phyloP scores from a whole-genome alignment of 1,284 basidiomycete species.

The Veloporphyrellus conicus region DNA sequence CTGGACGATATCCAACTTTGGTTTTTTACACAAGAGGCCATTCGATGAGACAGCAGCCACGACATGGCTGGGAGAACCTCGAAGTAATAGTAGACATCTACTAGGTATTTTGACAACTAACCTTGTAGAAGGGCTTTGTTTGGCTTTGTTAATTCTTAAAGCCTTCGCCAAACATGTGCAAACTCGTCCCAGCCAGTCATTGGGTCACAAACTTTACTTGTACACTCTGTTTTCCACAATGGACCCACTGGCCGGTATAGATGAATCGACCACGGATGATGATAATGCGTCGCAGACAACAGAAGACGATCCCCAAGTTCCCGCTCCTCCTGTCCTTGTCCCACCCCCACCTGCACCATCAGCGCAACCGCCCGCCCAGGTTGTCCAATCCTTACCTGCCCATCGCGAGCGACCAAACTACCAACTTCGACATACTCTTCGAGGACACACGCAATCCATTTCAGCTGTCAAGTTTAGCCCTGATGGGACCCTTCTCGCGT shows the following conservation, averaged over 20 bases:
- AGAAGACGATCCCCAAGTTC: conserved; percentile 74
- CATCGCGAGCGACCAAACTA: conserved; percentile 64
- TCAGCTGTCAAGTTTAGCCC: conserved; percentile 83
- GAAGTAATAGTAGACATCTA: not conserved
- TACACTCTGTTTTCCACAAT: conserved; percentile 9
- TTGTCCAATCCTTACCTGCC: conserved; percentile 20
- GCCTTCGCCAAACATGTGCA: conserved; percentile 22
- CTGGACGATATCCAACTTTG: conserved; percentile 1
- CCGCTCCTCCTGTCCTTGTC: conserved; percentile 40
- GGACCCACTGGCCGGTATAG: conserved; percentile 41
- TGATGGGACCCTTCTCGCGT: conserved; percentile 74
- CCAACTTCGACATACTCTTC: conserved; percentile 58
- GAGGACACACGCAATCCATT: conserved; percentile 72
- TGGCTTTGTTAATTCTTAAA: conserved; percentile 22
- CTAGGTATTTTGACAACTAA: no score
- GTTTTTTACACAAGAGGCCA: not conserved
- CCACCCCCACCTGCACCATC: conserved; percentile 37
- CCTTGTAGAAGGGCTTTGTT: conserved; percentile 9
- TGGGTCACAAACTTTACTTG: not conserved
- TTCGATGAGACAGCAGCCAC: not conserved
- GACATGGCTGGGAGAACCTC: conserved; percentile 13
- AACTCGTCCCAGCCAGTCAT: conserved; percentile 16
- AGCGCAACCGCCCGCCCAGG: conserved; percentile 28
- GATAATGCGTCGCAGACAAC: conserved; percentile 76
- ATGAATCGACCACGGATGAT: conserved; percentile 73